A percentile compares a stretch with the other conserved stretches of the same genome.
These are phyloP conservation scores for Chaetomium olivaceum DNA, from an alignment of 2,329 filamentous ascomycete species.

Conservation along the genomic window DNA sequence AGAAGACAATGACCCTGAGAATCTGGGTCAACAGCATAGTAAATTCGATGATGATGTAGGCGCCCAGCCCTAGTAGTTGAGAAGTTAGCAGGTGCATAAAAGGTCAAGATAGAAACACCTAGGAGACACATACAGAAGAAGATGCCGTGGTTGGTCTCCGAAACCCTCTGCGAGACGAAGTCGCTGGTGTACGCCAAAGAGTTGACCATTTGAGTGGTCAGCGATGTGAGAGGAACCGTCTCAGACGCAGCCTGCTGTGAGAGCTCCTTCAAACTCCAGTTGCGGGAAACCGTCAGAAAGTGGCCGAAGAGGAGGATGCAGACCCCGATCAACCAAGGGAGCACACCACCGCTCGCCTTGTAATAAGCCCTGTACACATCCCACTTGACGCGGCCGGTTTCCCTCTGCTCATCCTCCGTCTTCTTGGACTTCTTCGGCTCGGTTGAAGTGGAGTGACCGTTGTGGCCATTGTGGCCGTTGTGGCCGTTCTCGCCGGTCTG, in stretches of 20 bases:
- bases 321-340: constrained; percentile 35
- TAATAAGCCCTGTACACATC: constrained; percentile 40
- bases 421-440: constrained; percentile 18
- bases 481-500: neutral
- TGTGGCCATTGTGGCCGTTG: constrained; percentile 1
- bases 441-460: neutral
- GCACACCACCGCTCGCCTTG: constrained; percentile 35
- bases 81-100: neutral
- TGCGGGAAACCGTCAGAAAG: constrained; percentile 34
- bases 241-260: constrained; percentile 34
- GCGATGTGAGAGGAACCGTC: constrained; percentile 11
- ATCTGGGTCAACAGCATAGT: constrained; percentile 31
- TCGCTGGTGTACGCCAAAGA: constrained; percentile 21
- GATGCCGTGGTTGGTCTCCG: constrained; percentile 23
- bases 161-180: constrained; percentile 13
- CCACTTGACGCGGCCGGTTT: constrained; percentile 39
- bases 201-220: constrained; percentile 15
- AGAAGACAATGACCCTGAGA: constrained; percentile 34
- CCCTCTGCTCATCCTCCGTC: constrained; percentile 35
- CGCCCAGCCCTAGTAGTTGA: constrained; percentile 34
- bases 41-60: constrained; percentile 37
- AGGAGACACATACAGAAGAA: constrained; percentile 25
- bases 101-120: constrained; percentile 21
- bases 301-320: constrained; percentile 33
- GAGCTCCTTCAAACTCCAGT: constrained; percentile 41